Evolutionary conservation across 768 basidiomycete species (phyloP), one percentile per base, ranked within the genome.

Genomic region (Amanita exitialis): DNA sequence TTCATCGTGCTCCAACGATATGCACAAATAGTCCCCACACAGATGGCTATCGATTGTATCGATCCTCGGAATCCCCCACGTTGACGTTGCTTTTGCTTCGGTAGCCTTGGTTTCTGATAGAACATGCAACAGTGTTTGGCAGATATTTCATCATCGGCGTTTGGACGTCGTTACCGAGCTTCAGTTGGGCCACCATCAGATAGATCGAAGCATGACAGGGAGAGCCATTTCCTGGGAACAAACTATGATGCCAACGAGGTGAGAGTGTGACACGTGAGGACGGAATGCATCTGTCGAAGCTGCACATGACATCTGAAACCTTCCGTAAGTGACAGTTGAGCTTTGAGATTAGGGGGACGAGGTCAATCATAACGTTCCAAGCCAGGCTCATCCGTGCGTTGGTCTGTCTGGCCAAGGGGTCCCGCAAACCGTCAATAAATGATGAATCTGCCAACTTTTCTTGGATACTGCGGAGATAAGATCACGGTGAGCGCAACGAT

Each of bases 221-320:
- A 25, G 20, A 7, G 34, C 21, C 34, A 35, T 9, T 21, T 37
- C 34, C 35, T 44, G 43, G 27, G 43, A 28, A 27, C 13, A 6
- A n/a, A 7, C 43, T 3, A n/a, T 44, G 43, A 44, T 15, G 2
- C 43, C 23, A n/a, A n/a, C 12, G 23, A n/a, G 2, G 39, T 2
- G 4, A 15, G 42, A 13, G 23, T 23, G 23, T 36, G 21, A 21
- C 41, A 42, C 41, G 41, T 42, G 41, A 28, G 15, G 30, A 25
- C n/a, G 15, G 27, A 4, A 25, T 15, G 39, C 39, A 41, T 41
- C 9, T 23, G 28, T 45, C 10, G 1, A 8, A 16, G 28, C 3
- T 34, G 30, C 45, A 47, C 45, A 36, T 47, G 34, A 47, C 45
- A 47, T 32, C n/a, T 30, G 44, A 43, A n/a, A 28, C 27, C 25